These are phyloP conservation scores for Marsdenia floribunda DNA, from an alignment of 257 asterid genomes.

Conservation along the genomic window DNA sequence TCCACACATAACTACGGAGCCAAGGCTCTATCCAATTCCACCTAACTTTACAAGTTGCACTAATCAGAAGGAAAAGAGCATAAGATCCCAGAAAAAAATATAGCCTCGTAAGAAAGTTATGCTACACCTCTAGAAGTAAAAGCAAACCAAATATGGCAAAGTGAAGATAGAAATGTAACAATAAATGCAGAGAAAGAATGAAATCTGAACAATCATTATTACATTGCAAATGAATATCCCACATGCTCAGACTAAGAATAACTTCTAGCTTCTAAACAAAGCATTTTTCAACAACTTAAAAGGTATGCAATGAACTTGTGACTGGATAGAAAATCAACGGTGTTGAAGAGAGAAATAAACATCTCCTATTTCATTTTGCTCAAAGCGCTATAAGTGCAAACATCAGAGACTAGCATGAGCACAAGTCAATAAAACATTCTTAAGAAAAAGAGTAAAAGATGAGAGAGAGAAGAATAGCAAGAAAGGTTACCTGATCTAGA, in stretches of 20 bases:
- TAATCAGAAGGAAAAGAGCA: not conserved
- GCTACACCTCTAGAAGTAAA: not conserved
- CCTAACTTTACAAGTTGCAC: not conserved
- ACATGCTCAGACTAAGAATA: not conserved
- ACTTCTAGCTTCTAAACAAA: not conserved
- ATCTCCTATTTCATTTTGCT: not conserved
- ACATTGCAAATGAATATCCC: not conserved
- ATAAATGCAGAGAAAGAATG: not conserved
- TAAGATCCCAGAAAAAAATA: not conserved
- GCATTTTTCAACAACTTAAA: not conserved
- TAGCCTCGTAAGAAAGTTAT: not conserved
- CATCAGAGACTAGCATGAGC: not conserved
- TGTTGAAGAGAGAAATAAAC: not conserved
- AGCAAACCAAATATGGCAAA: not conserved
- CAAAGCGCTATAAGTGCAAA: not conserved
- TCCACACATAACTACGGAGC: not conserved
- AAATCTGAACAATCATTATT: not conserved
- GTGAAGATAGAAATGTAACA: not conserved
- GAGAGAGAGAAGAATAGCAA: conserved; percentile 10
- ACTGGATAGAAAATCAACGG: not conserved
- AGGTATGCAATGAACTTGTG: not conserved
- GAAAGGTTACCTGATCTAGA: conserved; percentile 69
- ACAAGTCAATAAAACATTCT: conserved; percentile 5
- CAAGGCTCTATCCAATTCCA: not conserved
- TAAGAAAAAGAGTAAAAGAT: not conserved